These are phyloP conservation scores for Chrysosporium keratinophilum DNA, from an alignment of 2,329 filamentous ascomycete genomes.

Conservation along the genomic window DNA sequence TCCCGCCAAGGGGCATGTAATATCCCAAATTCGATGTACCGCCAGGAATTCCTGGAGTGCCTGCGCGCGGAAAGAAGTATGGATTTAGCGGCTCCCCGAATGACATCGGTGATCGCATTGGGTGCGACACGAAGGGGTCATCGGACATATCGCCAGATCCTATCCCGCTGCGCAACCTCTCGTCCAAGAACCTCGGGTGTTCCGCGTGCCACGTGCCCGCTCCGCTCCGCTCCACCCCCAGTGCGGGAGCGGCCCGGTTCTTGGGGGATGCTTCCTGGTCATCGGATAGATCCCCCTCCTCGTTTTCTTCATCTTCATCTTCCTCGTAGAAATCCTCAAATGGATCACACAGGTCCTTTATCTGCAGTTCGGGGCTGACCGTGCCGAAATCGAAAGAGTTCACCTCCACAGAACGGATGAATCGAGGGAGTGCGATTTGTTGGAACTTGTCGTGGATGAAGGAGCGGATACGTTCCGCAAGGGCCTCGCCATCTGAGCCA, in stretches of 20 bases:
- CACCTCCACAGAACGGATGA: conserved; percentile 92
- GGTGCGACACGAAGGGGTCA: conserved; percentile 22
- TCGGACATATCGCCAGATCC: conserved; percentile 23
- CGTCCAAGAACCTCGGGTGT: conserved; percentile 3
- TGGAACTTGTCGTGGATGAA: conserved; percentile 97
- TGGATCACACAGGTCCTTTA: conserved; percentile 95
- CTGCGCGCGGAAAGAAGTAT: conserved; percentile 36
- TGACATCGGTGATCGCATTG: conserved; percentile 29
- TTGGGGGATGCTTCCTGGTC: conserved; percentile 24
- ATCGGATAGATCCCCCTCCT: conserved; percentile 32
- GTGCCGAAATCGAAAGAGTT: conserved; percentile 88
- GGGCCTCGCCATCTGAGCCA: conserved; percentile 72
- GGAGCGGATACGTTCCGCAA: conserved; percentile 75
- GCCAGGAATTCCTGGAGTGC: conserved; percentile 40
- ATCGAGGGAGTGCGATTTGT: conserved; percentile 76
- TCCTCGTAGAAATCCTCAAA: conserved; percentile 93
- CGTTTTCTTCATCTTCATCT: conserved; percentile 45
- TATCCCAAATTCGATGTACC: conserved; percentile 38
- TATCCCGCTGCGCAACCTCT: conserved; percentile 23
- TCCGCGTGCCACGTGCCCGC: conserved; percentile 12
- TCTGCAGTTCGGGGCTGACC: conserved; percentile 70
- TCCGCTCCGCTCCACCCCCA: neutral
- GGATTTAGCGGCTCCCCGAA: conserved; percentile 32
- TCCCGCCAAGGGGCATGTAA: conserved; percentile 40
- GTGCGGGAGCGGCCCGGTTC: neutral